Percentiles rank a stretch among this genome's conserved stretches.
Evolutionary conservation across 352 stramenopile genomes (phyloP).

Genomic region (Pythium sukuiense): DNA sequence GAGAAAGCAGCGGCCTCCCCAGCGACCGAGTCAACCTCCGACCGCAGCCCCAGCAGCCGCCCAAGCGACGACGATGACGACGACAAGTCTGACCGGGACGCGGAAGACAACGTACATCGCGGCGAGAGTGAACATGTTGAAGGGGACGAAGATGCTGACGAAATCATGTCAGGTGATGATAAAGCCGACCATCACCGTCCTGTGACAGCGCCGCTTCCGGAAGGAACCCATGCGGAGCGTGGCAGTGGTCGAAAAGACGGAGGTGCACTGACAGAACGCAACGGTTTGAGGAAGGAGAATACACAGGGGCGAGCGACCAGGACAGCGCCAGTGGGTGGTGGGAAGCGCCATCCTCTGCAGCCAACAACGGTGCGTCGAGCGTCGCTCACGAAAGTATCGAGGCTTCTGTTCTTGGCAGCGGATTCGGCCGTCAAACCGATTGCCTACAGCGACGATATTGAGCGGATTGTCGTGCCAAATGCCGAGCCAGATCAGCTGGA

Average conservation of each 20-base stretch:
- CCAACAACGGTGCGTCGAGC: not conserved
- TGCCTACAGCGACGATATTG: slow-evolving; percentile 51
- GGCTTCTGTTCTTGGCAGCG: slow-evolving; percentile 54
- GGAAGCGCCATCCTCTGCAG: not conserved
- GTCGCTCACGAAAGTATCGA: slow-evolving; percentile 13
- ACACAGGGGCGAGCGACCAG: not conserved
- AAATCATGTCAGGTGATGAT: not conserved
- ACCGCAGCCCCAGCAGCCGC: not conserved
- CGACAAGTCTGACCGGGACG: not conserved
- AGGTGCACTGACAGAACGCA: slow-evolving; percentile 1
- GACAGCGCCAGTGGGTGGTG: not conserved
- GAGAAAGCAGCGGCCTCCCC: not conserved
- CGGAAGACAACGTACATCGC: not conserved
- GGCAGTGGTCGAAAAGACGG: not conserved
- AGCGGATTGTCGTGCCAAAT: slow-evolving; percentile 32
- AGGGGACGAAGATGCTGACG: not conserved
- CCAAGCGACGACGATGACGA: not conserved
- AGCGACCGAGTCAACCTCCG: not conserved
- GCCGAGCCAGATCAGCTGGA: slow-evolving; percentile 33
- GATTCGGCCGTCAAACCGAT: slow-evolving; percentile 69
- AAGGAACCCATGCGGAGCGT: not conserved
- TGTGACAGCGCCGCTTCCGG: not conserved
- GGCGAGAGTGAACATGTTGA: not conserved
- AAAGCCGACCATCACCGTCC: not conserved
- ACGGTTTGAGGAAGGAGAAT: not conserved